Percentiles rank a stretch among this genome's conserved stretches.
Evolutionary conservation across 2,329 filamentous ascomycete species (phyloP).

Genomic region (Lecanosticta acicola): DNA sequence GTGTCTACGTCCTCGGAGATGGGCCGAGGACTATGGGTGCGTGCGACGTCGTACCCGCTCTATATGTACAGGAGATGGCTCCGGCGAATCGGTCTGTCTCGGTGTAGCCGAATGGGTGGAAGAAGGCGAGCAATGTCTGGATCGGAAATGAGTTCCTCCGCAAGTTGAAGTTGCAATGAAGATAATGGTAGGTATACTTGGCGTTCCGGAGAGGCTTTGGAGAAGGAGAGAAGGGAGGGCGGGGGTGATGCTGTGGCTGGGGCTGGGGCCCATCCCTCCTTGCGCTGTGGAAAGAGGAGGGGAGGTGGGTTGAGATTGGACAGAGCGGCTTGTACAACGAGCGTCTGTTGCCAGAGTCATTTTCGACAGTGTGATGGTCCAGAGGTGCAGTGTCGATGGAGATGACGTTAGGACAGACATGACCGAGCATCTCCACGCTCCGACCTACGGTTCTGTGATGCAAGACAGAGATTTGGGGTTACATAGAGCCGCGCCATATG

Average conservation of each 20-base stretch:
- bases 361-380: conserved; percentile 17
- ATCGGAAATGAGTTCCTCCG: neutral
- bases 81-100: conserved; percentile 13
- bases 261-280: no score
- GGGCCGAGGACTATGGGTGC: conserved; percentile 13
- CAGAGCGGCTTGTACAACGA: conserved; percentile 12
- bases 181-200: neutral
- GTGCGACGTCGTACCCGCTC: conserved; percentile 26
- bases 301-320: conserved; percentile 4
- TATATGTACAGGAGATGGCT: conserved; percentile 11
- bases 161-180: neutral
- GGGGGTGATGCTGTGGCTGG: no score
- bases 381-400: conserved; percentile 10
- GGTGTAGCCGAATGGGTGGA: conserved; percentile 18
- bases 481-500: conserved; percentile 19
- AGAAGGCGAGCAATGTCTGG: conserved; percentile 4
- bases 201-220: neutral
- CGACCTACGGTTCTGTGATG: conserved; percentile 15
- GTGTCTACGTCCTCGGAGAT: conserved; percentile 18
- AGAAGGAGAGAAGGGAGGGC: neutral
- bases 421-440: conserved; percentile 25
- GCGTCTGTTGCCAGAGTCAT: conserved; percentile 4
- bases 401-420: conserved; percentile 13
- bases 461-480: conserved; percentile 19
- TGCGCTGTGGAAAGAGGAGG: no score